Evolutionary conservation across 2,329 filamentous ascomycete species (phyloP), one percentile per base, ranked within the genome.

Genomic region (Penicillium brasilianum): DNA sequence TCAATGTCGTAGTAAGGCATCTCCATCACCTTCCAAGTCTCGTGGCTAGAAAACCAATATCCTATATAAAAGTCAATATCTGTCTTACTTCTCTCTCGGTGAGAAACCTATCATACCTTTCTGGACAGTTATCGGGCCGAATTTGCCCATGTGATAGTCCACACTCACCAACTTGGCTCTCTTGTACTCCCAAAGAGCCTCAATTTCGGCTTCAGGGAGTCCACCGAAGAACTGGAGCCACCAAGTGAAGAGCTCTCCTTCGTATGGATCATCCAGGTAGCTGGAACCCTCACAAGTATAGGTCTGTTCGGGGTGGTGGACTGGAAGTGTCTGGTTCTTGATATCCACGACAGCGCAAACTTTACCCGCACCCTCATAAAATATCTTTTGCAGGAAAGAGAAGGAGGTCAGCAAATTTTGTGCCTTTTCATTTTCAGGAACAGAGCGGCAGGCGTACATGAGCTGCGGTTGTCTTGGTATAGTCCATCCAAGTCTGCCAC

Each of bases 1-100:
- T 78, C 73, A 22, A 80, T 69, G 43, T 80, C 78, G 55, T 75
- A 77, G 59, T 80, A 81, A 0, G 79, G 79, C 62, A 81, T 70
- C 67, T 81, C 74, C 22, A 81, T 64, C 5, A 77, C 73, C 43
- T 81, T 81, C 78, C 78, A 80, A 3, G 72, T 74, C 54, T 81
- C 78, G 41, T 80, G 77, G 39, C 71, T 73, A 8, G 77, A 79
- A 64, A 80, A 80, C 77, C 77, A 79, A 50, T 71, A 80, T 56
- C 66, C 66, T 68, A n/a, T 41, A 32, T 8, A 3, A 14, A 10
- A 4, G 36, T n/a, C 20, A 28, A 25, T 30, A n/a, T n/a, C 32
- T 3, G 34, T 6, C 4, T 6, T 0, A n/a, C 28, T 22, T 8
- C 30, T 25, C 10, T 2, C 18, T n/a, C n/a, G n/a, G n/a, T 39